Evolutionary conservation across 2,329 filamentous ascomycete species (phyloP), one percentile per base, ranked within the genome.

Genomic region (Magnaporthiopsis poae): DNA sequence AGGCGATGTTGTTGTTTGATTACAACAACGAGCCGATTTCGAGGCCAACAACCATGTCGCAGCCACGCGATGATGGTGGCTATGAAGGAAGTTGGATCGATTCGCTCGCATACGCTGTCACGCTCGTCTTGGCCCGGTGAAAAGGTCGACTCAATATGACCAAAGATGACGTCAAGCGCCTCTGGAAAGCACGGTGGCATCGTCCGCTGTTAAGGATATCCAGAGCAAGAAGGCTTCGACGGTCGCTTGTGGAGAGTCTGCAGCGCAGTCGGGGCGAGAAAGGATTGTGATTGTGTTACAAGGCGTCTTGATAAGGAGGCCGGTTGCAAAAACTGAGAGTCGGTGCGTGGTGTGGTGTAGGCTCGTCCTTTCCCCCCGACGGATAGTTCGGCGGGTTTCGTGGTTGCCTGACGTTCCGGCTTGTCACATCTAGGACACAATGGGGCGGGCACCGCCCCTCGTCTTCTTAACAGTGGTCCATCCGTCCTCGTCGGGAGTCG

Each of bases 391-490:
- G 21, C 46, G 46, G 21, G 46, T n/a, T 56, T 56, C 46, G 11
- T 18, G n/a, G 21, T 7, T 56, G 18, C 46, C n/a, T 11, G 21
- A 56, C 46, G 46, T 56, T 9, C 46, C 18, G 3, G 18, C 7
- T n/a, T 56, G 46, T 56, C 46, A 61, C 63, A 59, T 61, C 64
- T 65, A 65, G 33, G 64, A 65, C 60, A 59, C 31, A 60, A 65
- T 61, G 25, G 64, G 64, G 13, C 64, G 64, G 35, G 31, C 64
- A 29, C 33, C 39, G 18, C 64, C 56, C 52, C 60, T 65, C 11
- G 56, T 15, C 64, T 65, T 65, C 59, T 65, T 65, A 8, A 87
- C 86, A 33, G 84, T 88, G 69, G 84, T 87, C 86, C 86, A 89
- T 70, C 86, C 86, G 73, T 88, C 86, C 56, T 86, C 85, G 78